Evolutionary conservation across 371 early-diverging fungal species (phyloP).

Genomic region (Catenaria anguillulae): DNA sequence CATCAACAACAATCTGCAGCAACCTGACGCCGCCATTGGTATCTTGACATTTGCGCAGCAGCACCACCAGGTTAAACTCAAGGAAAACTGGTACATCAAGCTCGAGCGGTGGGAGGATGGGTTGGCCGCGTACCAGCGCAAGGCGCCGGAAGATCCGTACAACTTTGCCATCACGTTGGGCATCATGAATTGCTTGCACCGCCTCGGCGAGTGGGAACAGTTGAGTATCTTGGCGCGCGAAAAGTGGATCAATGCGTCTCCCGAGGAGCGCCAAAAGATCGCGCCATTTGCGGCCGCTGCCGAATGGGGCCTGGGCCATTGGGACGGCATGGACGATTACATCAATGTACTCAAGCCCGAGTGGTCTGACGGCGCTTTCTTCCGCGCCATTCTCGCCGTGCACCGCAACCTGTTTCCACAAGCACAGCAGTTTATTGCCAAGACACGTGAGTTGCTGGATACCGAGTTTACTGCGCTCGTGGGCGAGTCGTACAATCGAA

Average conservation of each 20-base stretch:
- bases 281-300: slow-evolving; percentile 85
- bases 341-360: slow-evolving; percentile 63
- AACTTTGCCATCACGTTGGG: slow-evolving; percentile 62
- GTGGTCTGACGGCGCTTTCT: slow-evolving; percentile 53
- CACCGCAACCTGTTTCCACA: slow-evolving; percentile 65
- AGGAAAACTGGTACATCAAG: slow-evolving; percentile 89
- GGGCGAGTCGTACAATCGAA: slow-evolving; percentile 88
- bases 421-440: slow-evolving; percentile 58
- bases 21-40: slow-evolving; percentile 92
- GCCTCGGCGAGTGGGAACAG: slow-evolving; percentile 86
- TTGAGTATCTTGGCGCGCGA: slow-evolving; percentile 65
- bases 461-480: slow-evolving; percentile 76
- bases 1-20: slow-evolving; percentile 87
- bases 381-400: slow-evolving; percentile 71
- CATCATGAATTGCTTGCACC: slow-evolving; percentile 84
- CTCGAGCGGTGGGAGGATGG: slow-evolving; percentile 92
- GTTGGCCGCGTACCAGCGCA: slow-evolving; percentile 66
- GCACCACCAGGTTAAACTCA: slow-evolving; percentile 65
- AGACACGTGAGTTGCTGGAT: slow-evolving; percentile 74
- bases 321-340: slow-evolving; percentile 84
- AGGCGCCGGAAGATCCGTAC: slow-evolving; percentile 59
- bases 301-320: slow-evolving; percentile 85
- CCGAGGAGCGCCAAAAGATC: slow-evolving; percentile 42
- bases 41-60: slow-evolving; percentile 81
- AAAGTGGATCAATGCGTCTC: slow-evolving; percentile 52